Base-by-base conservation (phyloP, 306 rosid species). In the Rosa multiflora region DNA sequence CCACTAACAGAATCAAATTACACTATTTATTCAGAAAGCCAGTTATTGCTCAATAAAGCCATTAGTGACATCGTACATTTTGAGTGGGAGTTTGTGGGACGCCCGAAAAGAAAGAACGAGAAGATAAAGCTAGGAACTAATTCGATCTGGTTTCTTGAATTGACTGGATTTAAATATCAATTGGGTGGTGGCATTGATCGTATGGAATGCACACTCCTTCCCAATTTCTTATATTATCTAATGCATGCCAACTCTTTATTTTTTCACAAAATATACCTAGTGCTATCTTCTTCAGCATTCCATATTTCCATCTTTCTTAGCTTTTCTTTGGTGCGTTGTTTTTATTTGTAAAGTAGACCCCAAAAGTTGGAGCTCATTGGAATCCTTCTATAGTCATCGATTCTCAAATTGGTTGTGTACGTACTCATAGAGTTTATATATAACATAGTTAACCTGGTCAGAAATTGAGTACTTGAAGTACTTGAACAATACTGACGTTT, bases 281-380 rank as follows among this genome's bases (percentile, higher is more conserved):
- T 92, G 97, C 87, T 73, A 79, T 93, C 97, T 87, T 88, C 87
- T 88, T 87, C 94, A 89, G 81, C 91, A 87, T 83, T 85, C 96
- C 94, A 91, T 29, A 29, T 82, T 81, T 35, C 20, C 8, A 11
- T 29, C 8, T 29, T 39, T 39, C 47, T 37, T n/a, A 15, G 32
- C 66, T 52, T 61, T 64, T 15, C 35, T 46, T 62, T 29, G 12
- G 29, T 62, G 29, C 59, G 59, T 29, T 42, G 23, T 29, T 26
- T 62, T 29, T 62, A 15, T 15, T 9, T 9, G 20, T 15, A 21
- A 43, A 21, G 7, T 66, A 23, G 9, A 15, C 20, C 29, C 29
- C n/a, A 5, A 55, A 74, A 75, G 55, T 44, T 42, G 68, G 68
- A 66, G 47, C 13, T 66, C 2, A 8, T 14, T 37, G 26, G 70